Evolutionary conservation across 495 filamentous ascomycete genomes (phyloP), one percentile per base, ranked within the genome.

Genomic region (Aspergillus incahuasiensis): DNA sequence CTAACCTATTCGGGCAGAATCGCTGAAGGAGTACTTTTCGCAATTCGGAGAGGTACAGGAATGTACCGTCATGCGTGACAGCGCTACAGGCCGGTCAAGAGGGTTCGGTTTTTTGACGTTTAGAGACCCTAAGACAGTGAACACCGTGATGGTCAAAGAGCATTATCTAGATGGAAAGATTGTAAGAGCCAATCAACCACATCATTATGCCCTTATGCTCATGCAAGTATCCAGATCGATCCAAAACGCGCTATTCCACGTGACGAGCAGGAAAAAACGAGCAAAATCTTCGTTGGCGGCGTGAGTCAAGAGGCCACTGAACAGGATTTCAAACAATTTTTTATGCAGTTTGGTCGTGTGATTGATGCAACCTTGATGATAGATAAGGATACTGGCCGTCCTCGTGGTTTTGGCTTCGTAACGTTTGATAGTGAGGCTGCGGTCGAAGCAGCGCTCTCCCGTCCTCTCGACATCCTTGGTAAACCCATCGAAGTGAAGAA

Each of bases 111-210:
- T 98, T 72, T 79, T 98, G 53, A 98, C 95, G 6, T 98, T 98
- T 79, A 92, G 89, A 62, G 94, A 98, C 65, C 88, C 94, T 18
- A 94, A 92, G 70, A 95, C 90, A 12, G 94, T 98, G 59, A 98
- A 98, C 68, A 95, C 91, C 59, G 94, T 98, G 35, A 98, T 98
- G 94, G 94, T 97, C 58, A 97, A 97, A 76, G 94, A 98, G 67
- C 94, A 98, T 70, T 95, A 91, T 63, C 79, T 98, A 15, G 94
- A 98, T 73, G 94, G 95, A 48, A 98, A 98, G 68, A 96, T 97
- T 72, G 94, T 98, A 82, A 80, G 91, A 44, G 49, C 5, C 28
- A 11, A 42, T n/a, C 35, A 58, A 28, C 39, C 56, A 6, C 21
- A 32, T 2, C 25, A 9, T 13, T 34, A 16, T 34, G 54, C 52